Percentiles rank a stretch among this genome's conserved stretches.
phyloP scores from a whole-genome alignment of 257 asterid species.

The Schizonepeta tenuifolia region DNA sequence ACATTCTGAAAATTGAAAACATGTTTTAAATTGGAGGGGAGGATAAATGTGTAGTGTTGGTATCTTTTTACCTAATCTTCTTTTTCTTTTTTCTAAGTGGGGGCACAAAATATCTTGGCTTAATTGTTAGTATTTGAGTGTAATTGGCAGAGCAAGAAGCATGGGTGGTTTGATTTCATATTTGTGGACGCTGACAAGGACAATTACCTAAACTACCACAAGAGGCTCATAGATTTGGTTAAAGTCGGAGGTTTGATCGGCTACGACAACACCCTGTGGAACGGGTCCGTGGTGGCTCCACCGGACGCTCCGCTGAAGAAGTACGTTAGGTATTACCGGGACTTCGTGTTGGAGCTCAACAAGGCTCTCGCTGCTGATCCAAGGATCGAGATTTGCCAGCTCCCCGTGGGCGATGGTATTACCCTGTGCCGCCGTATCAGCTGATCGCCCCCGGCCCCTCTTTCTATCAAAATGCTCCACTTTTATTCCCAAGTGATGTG shows the following conservation, averaged over 20 bases:
- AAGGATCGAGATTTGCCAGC: slow-evolving; percentile 86
- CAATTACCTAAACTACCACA: slow-evolving; percentile 79
- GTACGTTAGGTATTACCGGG: slow-evolving; percentile 73
- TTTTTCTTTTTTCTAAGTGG: neutral
- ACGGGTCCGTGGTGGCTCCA: slow-evolving; percentile 85
- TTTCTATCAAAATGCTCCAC: neutral
- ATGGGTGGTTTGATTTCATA: slow-evolving; percentile 72
- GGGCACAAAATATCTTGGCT: neutral
- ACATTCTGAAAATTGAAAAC: too few relatives aligned
- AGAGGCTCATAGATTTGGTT: slow-evolving; percentile 71
- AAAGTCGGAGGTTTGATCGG: slow-evolving; percentile 85
- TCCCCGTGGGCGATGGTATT: slow-evolving; percentile 90
- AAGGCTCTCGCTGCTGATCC: slow-evolving; percentile 83
- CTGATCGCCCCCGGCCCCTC: slow-evolving; percentile 18
- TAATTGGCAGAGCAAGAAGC: slow-evolving; percentile 29
- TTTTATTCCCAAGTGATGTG: too few relatives aligned
- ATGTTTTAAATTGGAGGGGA: too few relatives aligned
- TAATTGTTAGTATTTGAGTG: neutral
- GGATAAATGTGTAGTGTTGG: too few relatives aligned
- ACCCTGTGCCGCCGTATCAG: slow-evolving; percentile 88
- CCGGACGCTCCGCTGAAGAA: slow-evolving; percentile 85
- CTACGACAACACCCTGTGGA: slow-evolving; percentile 92
- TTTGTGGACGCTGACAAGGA: slow-evolving; percentile 95
- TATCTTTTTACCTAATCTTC: neutral
- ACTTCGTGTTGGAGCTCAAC: slow-evolving; percentile 81